Percentiles rank a stretch among this genome's conserved stretches.
These are phyloP conservation scores for Whalleya microplaca DNA, from an alignment of 2,329 filamentous ascomycete species.

Conservation along the genomic window DNA sequence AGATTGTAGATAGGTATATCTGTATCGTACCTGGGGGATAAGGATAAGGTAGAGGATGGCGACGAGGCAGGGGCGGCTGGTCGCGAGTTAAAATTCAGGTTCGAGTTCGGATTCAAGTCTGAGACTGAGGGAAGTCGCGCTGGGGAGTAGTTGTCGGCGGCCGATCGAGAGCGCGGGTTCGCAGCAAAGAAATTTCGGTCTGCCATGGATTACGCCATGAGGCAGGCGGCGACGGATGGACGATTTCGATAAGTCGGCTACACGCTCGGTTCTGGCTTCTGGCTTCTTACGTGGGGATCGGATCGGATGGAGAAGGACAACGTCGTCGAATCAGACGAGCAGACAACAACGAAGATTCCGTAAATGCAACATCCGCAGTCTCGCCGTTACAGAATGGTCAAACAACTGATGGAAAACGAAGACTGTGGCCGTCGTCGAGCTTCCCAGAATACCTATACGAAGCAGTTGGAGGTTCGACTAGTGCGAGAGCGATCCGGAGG, in stretches of 20 bases:
- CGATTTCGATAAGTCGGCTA: conserved; percentile 19
- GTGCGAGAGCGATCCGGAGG: background rate
- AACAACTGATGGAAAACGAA: background rate
- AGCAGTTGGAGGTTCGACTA: conserved; percentile 16
- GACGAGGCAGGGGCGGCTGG: conserved; percentile 31
- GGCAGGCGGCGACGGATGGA: conserved; percentile 43
- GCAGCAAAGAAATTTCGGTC: conserved; percentile 57
- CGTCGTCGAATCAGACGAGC: background rate
- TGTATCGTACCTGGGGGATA: conserved; percentile 36
- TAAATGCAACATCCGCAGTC: background rate
- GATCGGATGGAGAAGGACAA: background rate
- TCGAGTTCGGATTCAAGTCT: conserved; percentile 18
- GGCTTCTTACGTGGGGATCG: background rate
- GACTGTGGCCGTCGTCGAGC: conserved; percentile 11
- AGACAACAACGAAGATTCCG: background rate
- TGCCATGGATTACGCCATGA: conserved; percentile 72
- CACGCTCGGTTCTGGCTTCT: conserved; percentile 1
- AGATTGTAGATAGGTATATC: background rate
- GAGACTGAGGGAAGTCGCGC: conserved; percentile 52
- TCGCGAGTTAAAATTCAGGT: conserved; percentile 24
- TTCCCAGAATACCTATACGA: background rate
- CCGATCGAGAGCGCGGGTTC: conserved; percentile 55
- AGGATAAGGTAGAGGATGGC: conserved; percentile 23
- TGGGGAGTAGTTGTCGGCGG: conserved; percentile 56
- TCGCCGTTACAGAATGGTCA: background rate